Percentiles rank a stretch among this genome's conserved stretches.
Conservation (phyloP, 2,329 filamentous ascomycete species). For the Aspergillus quadricinctus region DNA sequence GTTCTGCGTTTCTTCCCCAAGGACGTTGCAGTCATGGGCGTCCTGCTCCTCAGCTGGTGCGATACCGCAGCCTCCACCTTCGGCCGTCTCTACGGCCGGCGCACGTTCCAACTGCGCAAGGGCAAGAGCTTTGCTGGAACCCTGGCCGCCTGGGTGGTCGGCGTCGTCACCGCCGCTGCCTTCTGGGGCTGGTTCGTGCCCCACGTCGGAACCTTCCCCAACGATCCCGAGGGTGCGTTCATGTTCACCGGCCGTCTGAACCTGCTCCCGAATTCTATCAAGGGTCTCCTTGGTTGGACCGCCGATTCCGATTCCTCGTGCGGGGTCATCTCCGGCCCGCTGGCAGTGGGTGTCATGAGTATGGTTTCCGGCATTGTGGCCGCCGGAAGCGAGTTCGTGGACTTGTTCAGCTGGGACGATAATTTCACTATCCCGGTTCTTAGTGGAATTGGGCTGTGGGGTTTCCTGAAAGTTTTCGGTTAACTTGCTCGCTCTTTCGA, state of each 20-base stretch:
- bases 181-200: slow-evolving; percentile 90
- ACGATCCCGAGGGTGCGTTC: slow-evolving; percentile 65
- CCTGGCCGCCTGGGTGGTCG: slow-evolving; percentile 74
- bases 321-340: slow-evolving; percentile 61
- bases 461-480: slow-evolving; percentile 83
- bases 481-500: slow-evolving; percentile 14
- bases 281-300: slow-evolving; percentile 59
- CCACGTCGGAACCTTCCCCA: slow-evolving; percentile 59
- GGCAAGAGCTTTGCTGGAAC: slow-evolving; percentile 93
- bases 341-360: slow-evolving; percentile 76
- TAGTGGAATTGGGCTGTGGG: slow-evolving; percentile 83
- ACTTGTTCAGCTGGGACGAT: slow-evolving; percentile 93
- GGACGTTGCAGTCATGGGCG: slow-evolving; percentile 83
- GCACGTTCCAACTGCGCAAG: slow-evolving; percentile 77
- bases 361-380: slow-evolving; percentile 85
- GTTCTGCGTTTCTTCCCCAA: slow-evolving; percentile 87
- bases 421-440: slow-evolving; percentile 94
- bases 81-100: slow-evolving; percentile 80
- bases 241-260: slow-evolving; percentile 76
- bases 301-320: slow-evolving; percentile 47
- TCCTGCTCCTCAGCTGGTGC: slow-evolving; percentile 93
- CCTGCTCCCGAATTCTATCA: slow-evolving; percentile 58
- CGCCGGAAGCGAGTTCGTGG: slow-evolving; percentile 82
- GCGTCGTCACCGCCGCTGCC: slow-evolving; percentile 72
- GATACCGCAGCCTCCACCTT: slow-evolving; percentile 96